Conservation (phyloP, 2,329 filamentous ascomycete species). For the Cytospora piceae region DNA sequence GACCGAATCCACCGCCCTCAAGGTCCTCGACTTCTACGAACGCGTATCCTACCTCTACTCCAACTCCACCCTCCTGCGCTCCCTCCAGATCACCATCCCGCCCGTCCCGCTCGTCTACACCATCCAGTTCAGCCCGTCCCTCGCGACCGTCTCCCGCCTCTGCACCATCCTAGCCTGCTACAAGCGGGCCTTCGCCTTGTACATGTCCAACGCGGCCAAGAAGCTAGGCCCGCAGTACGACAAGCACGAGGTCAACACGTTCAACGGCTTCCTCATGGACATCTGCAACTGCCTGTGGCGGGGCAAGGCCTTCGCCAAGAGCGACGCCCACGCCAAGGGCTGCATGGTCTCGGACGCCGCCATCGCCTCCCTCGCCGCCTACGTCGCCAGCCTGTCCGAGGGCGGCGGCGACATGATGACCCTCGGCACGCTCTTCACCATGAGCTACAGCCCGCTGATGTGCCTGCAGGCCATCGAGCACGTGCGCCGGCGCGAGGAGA, state of each 20-base stretch:
- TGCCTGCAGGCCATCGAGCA: slow-evolving; percentile 59
- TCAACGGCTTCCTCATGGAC: slow-evolving; percentile 87
- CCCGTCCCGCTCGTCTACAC: slow-evolving; percentile 70
- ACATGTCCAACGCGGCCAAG: slow-evolving; percentile 49
- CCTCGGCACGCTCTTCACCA: slow-evolving; percentile 56
- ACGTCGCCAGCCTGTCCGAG: slow-evolving; percentile 53
- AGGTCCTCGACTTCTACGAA: slow-evolving; percentile 73
- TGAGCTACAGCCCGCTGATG: slow-evolving; percentile 63
- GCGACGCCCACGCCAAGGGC: slow-evolving; percentile 65
- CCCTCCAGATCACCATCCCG: slow-evolving; percentile 70
- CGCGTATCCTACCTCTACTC: slow-evolving; percentile 60
- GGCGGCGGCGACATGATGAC: slow-evolving; percentile 43
- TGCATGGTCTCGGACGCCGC: slow-evolving; percentile 54
- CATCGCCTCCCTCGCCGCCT: slow-evolving; percentile 49
- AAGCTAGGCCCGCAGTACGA: slow-evolving; percentile 51
- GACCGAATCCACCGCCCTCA: slow-evolving; percentile 50
- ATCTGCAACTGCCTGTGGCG: slow-evolving; percentile 85
- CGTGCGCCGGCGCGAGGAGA: slow-evolving; percentile 62
- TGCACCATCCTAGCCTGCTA: slow-evolving; percentile 72
- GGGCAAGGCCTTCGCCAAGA: slow-evolving; percentile 67
- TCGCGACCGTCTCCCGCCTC: slow-evolving; percentile 68
- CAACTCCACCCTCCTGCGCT: slow-evolving; percentile 52
- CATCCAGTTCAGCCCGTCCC: slow-evolving; percentile 67
- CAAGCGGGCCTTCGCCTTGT: slow-evolving; percentile 73
- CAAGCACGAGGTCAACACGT: slow-evolving; percentile 64